Evolutionary conservation across 2,329 filamentous ascomycete species (phyloP).

Genomic region (Botrytis deweyae): DNA sequence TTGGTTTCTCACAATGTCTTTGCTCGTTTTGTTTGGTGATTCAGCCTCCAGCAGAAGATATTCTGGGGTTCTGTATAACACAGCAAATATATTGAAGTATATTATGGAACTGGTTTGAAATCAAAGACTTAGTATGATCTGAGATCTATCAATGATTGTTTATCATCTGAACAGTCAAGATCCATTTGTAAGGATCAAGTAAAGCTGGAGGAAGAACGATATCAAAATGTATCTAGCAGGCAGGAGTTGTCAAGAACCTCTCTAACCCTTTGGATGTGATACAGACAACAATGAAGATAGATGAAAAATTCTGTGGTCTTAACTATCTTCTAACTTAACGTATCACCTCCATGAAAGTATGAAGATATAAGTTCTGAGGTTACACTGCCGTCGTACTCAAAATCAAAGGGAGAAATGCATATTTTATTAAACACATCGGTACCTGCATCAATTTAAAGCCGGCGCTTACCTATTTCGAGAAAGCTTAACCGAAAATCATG

Average conservation of each 20-base stretch:
- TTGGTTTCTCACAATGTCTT: background rate
- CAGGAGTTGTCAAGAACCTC: background rate
- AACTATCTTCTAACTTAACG: background rate
- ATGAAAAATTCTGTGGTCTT: background rate
- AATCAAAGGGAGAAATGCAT: background rate
- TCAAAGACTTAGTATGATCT: background rate
- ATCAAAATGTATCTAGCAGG: background rate
- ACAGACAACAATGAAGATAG: background rate
- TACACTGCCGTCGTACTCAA: background rate
- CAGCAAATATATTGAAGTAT: background rate
- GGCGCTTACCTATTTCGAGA: slow-evolving; percentile 14
- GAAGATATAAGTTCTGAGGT: background rate
- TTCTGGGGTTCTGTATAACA: background rate
- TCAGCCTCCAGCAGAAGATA: background rate
- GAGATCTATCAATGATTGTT: background rate
- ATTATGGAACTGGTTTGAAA: background rate
- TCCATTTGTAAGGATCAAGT: background rate
- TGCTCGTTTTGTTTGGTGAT: background rate
- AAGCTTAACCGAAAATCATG: slow-evolving; percentile 19
- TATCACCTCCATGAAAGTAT: background rate
- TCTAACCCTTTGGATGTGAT: background rate
- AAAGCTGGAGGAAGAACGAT: background rate
- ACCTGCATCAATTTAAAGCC: slow-evolving; percentile 21
- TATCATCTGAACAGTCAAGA: background rate
- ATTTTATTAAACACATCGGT: slow-evolving; percentile 22